These are phyloP conservation scores for Vicia villosa DNA, from an alignment of 306 rosid species.

Conservation along the genomic window DNA sequence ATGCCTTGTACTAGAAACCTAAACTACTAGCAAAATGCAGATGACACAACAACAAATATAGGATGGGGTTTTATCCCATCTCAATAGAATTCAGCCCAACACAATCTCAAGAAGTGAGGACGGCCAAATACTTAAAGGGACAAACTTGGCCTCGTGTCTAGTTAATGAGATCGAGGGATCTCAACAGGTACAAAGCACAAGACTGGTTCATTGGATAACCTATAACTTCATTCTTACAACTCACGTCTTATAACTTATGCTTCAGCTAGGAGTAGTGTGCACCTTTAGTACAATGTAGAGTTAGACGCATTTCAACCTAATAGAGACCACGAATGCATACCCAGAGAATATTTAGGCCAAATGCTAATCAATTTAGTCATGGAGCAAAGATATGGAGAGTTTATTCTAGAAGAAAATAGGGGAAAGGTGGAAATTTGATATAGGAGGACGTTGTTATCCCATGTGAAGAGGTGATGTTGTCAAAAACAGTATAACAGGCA, in stretches of 20 bases:
- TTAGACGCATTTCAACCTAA: constrained; percentile 2
- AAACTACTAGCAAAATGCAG: background rate
- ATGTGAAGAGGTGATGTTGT: background rate
- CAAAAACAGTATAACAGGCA: background rate
- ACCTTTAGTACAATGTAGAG: constrained; percentile 1
- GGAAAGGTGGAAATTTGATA: background rate
- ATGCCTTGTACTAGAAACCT: background rate
- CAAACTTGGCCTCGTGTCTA: background rate
- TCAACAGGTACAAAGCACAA: background rate
- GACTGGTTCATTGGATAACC: background rate
- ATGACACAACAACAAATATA: background rate
- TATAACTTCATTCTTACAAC: background rate
- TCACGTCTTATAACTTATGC: background rate
- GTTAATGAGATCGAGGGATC: too few relatives aligned
- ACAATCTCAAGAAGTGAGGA: background rate
- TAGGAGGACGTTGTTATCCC: background rate
- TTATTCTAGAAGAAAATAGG: background rate
- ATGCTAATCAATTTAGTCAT: background rate
- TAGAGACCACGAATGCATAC: too few relatives aligned
- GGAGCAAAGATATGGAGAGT: background rate
- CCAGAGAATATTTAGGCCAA: too few relatives aligned
- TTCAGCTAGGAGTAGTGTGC: constrained; percentile 2
- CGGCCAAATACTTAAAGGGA: background rate
- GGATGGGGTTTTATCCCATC: background rate
- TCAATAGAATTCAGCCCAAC: background rate